Conservation (phyloP, 2,329 filamentous ascomycete genomes). For the Pseudogymnoascus sp. region DNA sequence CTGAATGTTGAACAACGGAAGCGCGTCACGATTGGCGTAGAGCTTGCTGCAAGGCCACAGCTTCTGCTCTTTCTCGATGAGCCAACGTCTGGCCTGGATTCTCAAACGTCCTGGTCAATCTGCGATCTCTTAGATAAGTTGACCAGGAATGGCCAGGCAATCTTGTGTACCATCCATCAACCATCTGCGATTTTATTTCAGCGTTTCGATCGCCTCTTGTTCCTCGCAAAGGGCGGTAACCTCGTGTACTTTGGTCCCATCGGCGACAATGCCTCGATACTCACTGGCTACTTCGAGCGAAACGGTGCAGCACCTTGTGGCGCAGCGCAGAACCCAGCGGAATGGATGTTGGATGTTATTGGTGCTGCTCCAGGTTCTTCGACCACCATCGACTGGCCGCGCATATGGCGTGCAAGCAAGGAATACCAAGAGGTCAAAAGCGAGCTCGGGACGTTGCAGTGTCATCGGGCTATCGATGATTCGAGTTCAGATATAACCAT, state of each 20-base stretch:
- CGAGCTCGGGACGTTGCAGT: slow-evolving; percentile 47
- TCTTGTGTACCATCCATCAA: slow-evolving; percentile 48
- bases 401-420: slow-evolving; percentile 48
- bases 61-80: slow-evolving; percentile 86
- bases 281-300: slow-evolving; percentile 51
- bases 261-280: slow-evolving; percentile 46
- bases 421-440: slow-evolving; percentile 33
- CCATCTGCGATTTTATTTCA: slow-evolving; percentile 45
- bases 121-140: slow-evolving; percentile 51
- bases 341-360: slow-evolving; percentile 62
- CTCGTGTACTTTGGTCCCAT: slow-evolving; percentile 64
- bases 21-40: slow-evolving; percentile 66
- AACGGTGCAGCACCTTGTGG: not conserved
- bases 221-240: slow-evolving; percentile 55
- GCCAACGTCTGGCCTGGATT: slow-evolving; percentile 83
- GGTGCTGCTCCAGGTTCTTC: slow-evolving; percentile 53
- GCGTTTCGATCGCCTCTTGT: slow-evolving; percentile 51
- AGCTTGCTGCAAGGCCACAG: slow-evolving; percentile 80
- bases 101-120: slow-evolving; percentile 56
- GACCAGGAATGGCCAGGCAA: too few species aligned
- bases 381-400: slow-evolving; percentile 48
- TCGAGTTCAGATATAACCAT: slow-evolving; percentile 21
- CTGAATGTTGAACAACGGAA: slow-evolving; percentile 55
- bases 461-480: slow-evolving; percentile 30
- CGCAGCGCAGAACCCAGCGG: slow-evolving; percentile 53